A percentile compares a stretch with the other conserved stretches of the same genome.
Conservation (phyloP, 805 yeast species). For the Metschnikowia continentalis region DNA sequence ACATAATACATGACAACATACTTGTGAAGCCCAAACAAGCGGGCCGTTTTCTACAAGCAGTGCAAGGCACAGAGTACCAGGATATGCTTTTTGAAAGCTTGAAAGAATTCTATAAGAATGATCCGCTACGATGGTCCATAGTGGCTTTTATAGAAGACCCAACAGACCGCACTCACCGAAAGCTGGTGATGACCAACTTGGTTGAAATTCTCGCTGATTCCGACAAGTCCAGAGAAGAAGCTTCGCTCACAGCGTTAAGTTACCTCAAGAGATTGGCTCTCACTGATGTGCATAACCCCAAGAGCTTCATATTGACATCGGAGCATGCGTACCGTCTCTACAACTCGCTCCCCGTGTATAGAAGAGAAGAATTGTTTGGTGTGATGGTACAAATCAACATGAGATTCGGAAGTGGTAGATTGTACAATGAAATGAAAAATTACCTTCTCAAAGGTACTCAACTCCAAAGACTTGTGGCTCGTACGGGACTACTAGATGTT, state of each 20-base stretch:
- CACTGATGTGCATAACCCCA: slow-evolving; percentile 20
- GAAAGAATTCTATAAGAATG: slow-evolving; percentile 14
- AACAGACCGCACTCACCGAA: slow-evolving; percentile 13
- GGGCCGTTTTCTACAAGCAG: slow-evolving; percentile 18
- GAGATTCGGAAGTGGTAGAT: slow-evolving; percentile 19
- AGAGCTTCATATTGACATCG: slow-evolving; percentile 15
- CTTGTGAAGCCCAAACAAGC: slow-evolving; percentile 23
- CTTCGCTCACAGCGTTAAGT: slow-evolving; percentile 19
- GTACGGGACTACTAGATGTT: slow-evolving; percentile 35
- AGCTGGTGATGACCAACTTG: slow-evolving; percentile 16
- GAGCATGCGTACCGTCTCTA: not conserved
- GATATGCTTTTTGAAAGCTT: slow-evolving; percentile 18
- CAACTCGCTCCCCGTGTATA: not conserved
- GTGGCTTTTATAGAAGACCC: slow-evolving; percentile 27
- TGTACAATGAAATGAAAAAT: slow-evolving; percentile 19
- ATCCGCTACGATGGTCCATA: slow-evolving; percentile 24
- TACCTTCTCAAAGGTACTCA: slow-evolving; percentile 26
- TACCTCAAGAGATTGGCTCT: slow-evolving; percentile 26
- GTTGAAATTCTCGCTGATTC: slow-evolving; percentile 11
- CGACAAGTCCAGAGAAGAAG: slow-evolving; percentile 12
- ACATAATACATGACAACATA: slow-evolving; percentile 28
- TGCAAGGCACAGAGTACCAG: slow-evolving; percentile 19
- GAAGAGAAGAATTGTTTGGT: slow-evolving; percentile 23
- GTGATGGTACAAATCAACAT: slow-evolving; percentile 31
- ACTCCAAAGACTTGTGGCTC: slow-evolving; percentile 28